Base-by-base conservation (phyloP, 2,329 filamentous ascomycete species). In the Capronia coronata region DNA sequence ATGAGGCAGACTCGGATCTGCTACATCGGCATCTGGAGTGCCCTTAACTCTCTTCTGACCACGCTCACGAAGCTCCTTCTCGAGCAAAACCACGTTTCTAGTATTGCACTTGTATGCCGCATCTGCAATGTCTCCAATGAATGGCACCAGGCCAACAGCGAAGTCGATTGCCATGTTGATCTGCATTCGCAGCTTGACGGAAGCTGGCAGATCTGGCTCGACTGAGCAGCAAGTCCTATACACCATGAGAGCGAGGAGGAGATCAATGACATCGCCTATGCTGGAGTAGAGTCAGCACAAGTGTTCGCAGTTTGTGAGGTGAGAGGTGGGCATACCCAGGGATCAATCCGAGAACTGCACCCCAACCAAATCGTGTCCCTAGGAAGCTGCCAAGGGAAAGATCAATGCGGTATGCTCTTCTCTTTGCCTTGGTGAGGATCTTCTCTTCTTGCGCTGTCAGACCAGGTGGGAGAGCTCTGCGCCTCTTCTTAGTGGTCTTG, bases 321-420 rank as follows among this genome's bases (percentile, higher is more conserved):
- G 9, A 34, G 19, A 14, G 7, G 57, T 10, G 8, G 48, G 77
- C 86, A 75, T 76, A 88, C 79, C 79, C 79, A 60, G 93, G 93
- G 47, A 97, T 68, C 6, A 97, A 65, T 11, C 84, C 93, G 61
- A 97, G 87, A 50, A 95, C 78, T 60, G 84, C 86, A 44, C 86
- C 81, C 88, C 89, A 96, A 47, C 93, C 93, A 64, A 97, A 90
- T 50, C 83, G 80, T 51, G 94, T 77, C 37, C 89, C 88, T 57
- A 85, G 79, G 63, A 87, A 79, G 63, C 79, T 89, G 72, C 91
- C 94, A 4, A 95, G 78, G 48, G 78, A 80, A 74, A 88, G 85
- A 67, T 97, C 93, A 21, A 96, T 79, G 30, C 81, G 78, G 69
- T 95, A 94, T 27, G 93, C 89, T 51, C 85, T 78, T 61, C 84